Base-by-base conservation (phyloP, 176 grass and related monocot species). In the Avena atlantica region DNA sequence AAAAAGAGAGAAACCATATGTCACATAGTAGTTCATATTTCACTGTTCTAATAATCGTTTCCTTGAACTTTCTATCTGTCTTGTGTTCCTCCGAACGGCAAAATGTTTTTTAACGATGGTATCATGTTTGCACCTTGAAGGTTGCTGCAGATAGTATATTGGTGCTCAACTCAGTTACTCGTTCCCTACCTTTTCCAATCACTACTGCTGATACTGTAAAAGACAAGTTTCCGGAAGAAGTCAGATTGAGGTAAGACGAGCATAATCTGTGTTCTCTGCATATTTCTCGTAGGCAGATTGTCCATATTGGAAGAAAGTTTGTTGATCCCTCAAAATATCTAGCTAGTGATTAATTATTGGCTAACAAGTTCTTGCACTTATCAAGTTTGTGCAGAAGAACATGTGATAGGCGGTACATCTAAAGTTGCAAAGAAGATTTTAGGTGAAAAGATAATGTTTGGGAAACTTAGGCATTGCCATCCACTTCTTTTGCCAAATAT, bases 181-280 rank as follows among this genome's bases (percentile, higher is more conserved):
- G 89, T 81, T 91, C 94, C 3, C 73, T 98, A 89, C 97, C 97
- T 64, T 98, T 98, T 94, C 92, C 92, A 34, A 83, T 98, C 74
- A 98, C 92, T 29, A 96, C 79, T 70, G 86, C 97, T 80, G 90
- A 94, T 9, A 64, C 87, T 79, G 87, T 89, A 78, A 98, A 96
- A 89, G 97, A 98, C 12, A 90, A 85, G 31, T 92, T 91, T 64
- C 95, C 94, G 0, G 97, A 98, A 91, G 97, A 98, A 89, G 95
- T 98, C 83, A 93, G 97, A 84, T 83, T 98, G 69, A 98, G 97
- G 97, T 98, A 91, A 82, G 56, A 57, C 42, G 4, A 80, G 45
- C 72, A 78, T 2, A 65, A 13, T 58, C 63, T 45, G 36, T 85
- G 70, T 8, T 86, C 20, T 70, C 60, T 85, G 27, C 37, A 77